Evolutionary conservation across 169 alveolate genomes (phyloP), one percentile per base, ranked within the genome.

Genomic region (Fabrea salina): DNA sequence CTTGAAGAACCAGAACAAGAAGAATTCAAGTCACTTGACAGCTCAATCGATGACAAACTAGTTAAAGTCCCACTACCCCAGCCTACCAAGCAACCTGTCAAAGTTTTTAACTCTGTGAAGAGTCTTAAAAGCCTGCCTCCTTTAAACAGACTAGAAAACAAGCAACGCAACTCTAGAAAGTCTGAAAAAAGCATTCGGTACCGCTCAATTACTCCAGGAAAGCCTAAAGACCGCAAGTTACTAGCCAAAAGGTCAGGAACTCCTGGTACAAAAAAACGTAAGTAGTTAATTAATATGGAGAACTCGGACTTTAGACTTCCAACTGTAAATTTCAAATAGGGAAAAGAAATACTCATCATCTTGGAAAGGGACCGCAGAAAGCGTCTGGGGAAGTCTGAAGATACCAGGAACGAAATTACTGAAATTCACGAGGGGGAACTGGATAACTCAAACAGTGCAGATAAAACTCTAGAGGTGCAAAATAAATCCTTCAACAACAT

Each of bases 31-130:
- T 33, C 53, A 16, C 25, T 61, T 1, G 54, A 5, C 0, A 61
- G 74, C 32, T 61, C 74, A 32, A 61, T 61, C 11, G 74, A 61
- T 61, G 74, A 61, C 8, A 22, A 27, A 2, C 50, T 61, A 0
- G 11, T 61, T 0, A 61, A 37, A 61, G 49, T 11, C 50, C 43
- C 44, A 61, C 11, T 25, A 16, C 56, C 56, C 19, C 19, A n/a
- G 1, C 56, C 56, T n/a, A n/a, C 56, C 16, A 47, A 25, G 2
- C 16, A 16, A 1, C 16, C 2, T 2, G 66, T n/a, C 13, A n/a
- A n/a, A n/a, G 25, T n/a, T 8, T n/a, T 11, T 8, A n/a, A 8
- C 33, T 8, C 22, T 19, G 25, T 19, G 25, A 54, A 54, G 25
- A n/a, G 25, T 11, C 66, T 19, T 54, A 7, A 8, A n/a, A 8